Evolutionary conservation across 495 filamentous ascomycete species (phyloP).

Genomic region (Penicillium samsonianum): DNA sequence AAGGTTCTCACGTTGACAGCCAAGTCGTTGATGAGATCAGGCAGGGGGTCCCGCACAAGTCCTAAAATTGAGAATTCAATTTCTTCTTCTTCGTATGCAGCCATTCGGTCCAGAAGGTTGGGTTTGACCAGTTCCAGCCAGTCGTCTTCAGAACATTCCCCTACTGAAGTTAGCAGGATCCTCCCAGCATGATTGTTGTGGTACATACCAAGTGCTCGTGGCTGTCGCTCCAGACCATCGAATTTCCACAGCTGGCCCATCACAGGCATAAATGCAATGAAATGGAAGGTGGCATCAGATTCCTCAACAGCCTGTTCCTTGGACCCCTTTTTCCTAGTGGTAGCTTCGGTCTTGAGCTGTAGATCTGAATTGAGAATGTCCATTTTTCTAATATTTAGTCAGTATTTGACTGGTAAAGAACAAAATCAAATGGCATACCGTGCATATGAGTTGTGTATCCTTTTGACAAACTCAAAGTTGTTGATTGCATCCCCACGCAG

Average conservation of each 20-base stretch:
- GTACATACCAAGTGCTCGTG: slow-evolving; percentile 65
- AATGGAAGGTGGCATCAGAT: slow-evolving; percentile 70
- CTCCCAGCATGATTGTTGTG: neutral
- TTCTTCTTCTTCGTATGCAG: slow-evolving; percentile 53
- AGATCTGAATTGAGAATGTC: slow-evolving; percentile 80
- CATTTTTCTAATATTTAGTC: slow-evolving; percentile 54
- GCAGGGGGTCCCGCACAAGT: slow-evolving; percentile 54
- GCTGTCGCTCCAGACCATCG: slow-evolving; percentile 78
- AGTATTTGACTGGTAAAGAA: neutral
- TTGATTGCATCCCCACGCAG: slow-evolving; percentile 73
- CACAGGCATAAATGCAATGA: slow-evolving; percentile 84
- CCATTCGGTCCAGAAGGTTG: slow-evolving; percentile 53
- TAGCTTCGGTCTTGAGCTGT: slow-evolving; percentile 61
- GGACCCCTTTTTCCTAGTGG: slow-evolving; percentile 44
- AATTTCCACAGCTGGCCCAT: slow-evolving; percentile 80
- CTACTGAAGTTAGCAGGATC: slow-evolving; percentile 22
- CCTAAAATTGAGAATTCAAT: slow-evolving; percentile 60
- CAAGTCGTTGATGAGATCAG: slow-evolving; percentile 41
- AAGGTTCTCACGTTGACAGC: slow-evolving; percentile 49
- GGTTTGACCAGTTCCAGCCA: slow-evolving; percentile 53
- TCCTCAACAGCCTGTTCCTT: slow-evolving; percentile 41
- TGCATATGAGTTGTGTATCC: slow-evolving; percentile 83
- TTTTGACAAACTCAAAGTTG: slow-evolving; percentile 73
- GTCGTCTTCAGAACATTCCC: slow-evolving; percentile 40
- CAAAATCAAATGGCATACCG: slow-evolving; percentile 50